phyloP scores from a whole-genome alignment of 2,329 filamentous ascomycete genomes.

The Xylaria arbuscula region DNA sequence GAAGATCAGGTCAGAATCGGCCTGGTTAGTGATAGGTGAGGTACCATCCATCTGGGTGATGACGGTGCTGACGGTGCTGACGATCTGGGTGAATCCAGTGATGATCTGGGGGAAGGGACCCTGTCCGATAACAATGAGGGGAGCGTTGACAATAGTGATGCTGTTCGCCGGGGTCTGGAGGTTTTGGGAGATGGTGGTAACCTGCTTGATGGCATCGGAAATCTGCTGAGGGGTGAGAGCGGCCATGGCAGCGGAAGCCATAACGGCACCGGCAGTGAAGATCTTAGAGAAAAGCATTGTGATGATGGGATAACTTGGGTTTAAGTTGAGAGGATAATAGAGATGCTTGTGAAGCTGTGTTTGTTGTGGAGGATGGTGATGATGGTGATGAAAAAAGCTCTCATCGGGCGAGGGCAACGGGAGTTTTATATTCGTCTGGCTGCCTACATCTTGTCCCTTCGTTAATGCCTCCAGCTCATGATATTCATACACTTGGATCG shows the following conservation, averaged over 20 bases:
- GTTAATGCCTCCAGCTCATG: no score
- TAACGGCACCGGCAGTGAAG: conserved; percentile 31
- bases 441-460: not conserved
- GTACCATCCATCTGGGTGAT: conserved; percentile 11
- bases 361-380: conserved; percentile 11
- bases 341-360: not conserved
- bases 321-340: not conserved
- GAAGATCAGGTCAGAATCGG: conserved; percentile 30
- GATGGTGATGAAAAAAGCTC: conserved; percentile 22
- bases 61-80: conserved; percentile 17
- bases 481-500: not conserved
- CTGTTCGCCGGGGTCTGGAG: conserved; percentile 28
- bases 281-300: conserved; percentile 39
- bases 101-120: conserved; percentile 31
- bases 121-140: conserved; percentile 28
- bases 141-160: conserved; percentile 35
- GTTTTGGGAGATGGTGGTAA: conserved; percentile 25
- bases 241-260: conserved; percentile 32
- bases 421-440: conserved; percentile 30
- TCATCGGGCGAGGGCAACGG: not conserved
- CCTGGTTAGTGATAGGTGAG: conserved; percentile 10
- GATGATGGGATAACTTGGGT: not conserved
- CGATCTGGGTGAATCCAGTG: conserved; percentile 30
- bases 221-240: conserved; percentile 30
- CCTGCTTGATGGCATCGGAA: conserved; percentile 16